phyloP scores from a whole-genome alignment of 2,329 filamentous ascomycete genomes.

The Trichoderma hamatum region DNA sequence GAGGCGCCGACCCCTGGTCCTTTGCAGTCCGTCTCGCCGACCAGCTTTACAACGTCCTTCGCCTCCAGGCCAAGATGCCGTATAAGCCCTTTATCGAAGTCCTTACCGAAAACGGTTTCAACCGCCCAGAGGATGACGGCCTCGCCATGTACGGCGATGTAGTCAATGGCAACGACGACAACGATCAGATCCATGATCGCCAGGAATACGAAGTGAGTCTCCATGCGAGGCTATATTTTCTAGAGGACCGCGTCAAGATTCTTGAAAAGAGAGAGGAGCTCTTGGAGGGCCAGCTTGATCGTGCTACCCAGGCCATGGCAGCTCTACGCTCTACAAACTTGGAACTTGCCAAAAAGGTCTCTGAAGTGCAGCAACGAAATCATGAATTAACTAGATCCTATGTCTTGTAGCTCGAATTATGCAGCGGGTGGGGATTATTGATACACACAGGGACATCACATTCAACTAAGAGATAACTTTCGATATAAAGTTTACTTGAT shows the following conservation, averaged over 20 bases:
- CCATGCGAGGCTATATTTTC: slow-evolving; percentile 12
- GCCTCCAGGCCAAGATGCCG: slow-evolving; percentile 14
- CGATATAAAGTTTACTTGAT: not conserved
- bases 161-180: not conserved
- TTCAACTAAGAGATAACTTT: not conserved
- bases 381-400: slow-evolving; percentile 17
- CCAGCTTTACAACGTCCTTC: slow-evolving; percentile 20
- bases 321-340: slow-evolving; percentile 16
- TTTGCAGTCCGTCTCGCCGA: slow-evolving; percentile 19
- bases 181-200: not conserved
- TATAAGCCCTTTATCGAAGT: slow-evolving; percentile 22
- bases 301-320: slow-evolving; percentile 2
- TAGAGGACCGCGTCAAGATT: slow-evolving; percentile 22
- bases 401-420: not conserved
- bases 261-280: slow-evolving; percentile 18
- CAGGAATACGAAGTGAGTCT: slow-evolving; percentile 4
- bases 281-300: slow-evolving; percentile 9
- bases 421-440: not conserved
- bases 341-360: slow-evolving; percentile 22
- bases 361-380: slow-evolving; percentile 23
- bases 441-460: not conserved
- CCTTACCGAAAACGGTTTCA: slow-evolving; percentile 13
- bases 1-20: not conserved
- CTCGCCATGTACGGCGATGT: not conserved
- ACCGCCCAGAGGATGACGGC: not conserved